Conservation (phyloP, 768 basidiomycete genomes). For the Termitomyces sp. region DNA sequence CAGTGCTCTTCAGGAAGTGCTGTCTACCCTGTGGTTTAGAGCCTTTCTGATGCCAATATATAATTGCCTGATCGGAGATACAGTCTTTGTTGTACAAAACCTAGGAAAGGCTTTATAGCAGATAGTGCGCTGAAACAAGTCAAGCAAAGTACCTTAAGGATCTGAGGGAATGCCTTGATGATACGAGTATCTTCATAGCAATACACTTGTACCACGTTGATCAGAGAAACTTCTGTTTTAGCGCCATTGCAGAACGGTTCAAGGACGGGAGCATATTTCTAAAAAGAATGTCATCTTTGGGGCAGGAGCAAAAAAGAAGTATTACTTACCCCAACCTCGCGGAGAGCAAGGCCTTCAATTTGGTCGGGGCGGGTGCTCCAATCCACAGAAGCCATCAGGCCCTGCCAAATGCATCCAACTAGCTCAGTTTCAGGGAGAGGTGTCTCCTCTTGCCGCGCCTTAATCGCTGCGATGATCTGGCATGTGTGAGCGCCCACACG, state of each 20-base stretch:
- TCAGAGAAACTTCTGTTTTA: slow-evolving; percentile 89
- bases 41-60: slow-evolving; percentile 98
- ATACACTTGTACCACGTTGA: slow-evolving; percentile 93
- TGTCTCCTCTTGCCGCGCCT: slow-evolving; percentile 63
- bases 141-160: slow-evolving; percentile 66
- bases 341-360: slow-evolving; percentile 82
- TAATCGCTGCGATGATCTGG: slow-evolving; percentile 76
- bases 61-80: slow-evolving; percentile 91
- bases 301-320: not conserved
- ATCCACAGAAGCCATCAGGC: slow-evolving; percentile 82
- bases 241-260: slow-evolving; percentile 87
- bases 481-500: slow-evolving; percentile 4
- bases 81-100: slow-evolving; percentile 96
- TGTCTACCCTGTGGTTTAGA: slow-evolving; percentile 93
- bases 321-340: slow-evolving; percentile 74
- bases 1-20: slow-evolving; percentile 88
- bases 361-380: slow-evolving; percentile 90
- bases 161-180: slow-evolving; percentile 92
- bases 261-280: slow-evolving; percentile 83
- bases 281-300: slow-evolving; percentile 1
- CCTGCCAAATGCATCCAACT: slow-evolving; percentile 87
- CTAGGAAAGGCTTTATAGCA: slow-evolving; percentile 28
- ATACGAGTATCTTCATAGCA: slow-evolving; percentile 96
- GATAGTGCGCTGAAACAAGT: not conserved
- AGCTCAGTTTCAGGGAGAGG: slow-evolving; percentile 85